These are phyloP conservation scores for Collybiopsis confluens DNA, from an alignment of 768 basidiomycete genomes.

Conservation along the genomic window DNA sequence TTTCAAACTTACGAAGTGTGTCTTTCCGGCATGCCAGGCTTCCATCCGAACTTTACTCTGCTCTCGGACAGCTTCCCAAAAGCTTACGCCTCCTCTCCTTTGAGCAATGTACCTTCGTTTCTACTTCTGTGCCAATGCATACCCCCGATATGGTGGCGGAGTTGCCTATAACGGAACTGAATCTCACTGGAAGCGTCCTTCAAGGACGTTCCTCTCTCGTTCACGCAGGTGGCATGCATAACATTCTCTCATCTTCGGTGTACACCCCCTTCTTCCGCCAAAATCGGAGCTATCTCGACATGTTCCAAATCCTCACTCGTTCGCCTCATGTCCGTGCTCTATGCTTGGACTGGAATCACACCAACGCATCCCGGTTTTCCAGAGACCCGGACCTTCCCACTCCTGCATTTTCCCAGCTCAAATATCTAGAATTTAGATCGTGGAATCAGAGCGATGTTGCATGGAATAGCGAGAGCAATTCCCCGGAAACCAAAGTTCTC, in stretches of 20 bases:
- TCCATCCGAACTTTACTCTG: neutral
- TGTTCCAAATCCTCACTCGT: neutral
- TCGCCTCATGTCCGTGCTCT: slow-evolving; percentile 31
- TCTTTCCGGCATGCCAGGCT: neutral
- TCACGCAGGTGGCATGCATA: neutral
- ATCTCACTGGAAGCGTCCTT: slow-evolving; percentile 26
- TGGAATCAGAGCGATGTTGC: neutral
- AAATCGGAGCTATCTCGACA: slow-evolving; percentile 9
- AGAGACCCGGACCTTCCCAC: slow-evolving; percentile 12
- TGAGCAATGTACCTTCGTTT: neutral
- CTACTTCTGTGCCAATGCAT: neutral
- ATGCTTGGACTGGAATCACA: slow-evolving; percentile 37
- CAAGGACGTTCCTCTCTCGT: slow-evolving; percentile 21
- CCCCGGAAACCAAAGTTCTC: neutral
- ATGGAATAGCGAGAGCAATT: slow-evolving; percentile 1
- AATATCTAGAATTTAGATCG: slow-evolving; percentile 12
- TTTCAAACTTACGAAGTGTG: neutral
- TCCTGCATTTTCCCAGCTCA: slow-evolving; percentile 13
- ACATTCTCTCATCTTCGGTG: neutral
- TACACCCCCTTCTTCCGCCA: slow-evolving; percentile 28
- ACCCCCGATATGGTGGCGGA: slow-evolving; percentile 16
- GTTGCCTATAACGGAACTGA: slow-evolving; percentile 40
- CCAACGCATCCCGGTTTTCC: slow-evolving; percentile 31
- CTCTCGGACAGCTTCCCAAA: neutral
- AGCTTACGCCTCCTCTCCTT: neutral